Evolutionary conservation across 345 rosid genomes (phyloP).

Genomic region (Acer campestre): DNA sequence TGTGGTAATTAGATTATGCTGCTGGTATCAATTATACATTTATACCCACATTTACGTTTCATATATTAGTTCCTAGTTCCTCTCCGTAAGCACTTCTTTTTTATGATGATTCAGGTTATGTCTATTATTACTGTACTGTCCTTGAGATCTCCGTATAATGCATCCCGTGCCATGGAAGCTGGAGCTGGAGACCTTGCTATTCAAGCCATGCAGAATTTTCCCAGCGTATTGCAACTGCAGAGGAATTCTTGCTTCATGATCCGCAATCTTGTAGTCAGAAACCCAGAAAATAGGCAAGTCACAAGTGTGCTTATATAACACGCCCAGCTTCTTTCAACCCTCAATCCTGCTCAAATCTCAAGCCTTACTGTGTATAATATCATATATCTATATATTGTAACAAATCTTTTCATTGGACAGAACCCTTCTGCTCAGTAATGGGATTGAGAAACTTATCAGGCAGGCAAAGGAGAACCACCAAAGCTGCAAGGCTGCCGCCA

Average conservation of each 20-base stretch:
- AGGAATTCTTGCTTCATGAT: conserved; percentile 82
- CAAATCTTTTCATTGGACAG: conserved; percentile 39
- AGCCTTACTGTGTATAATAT: neutral
- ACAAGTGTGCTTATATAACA: neutral
- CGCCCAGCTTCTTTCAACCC: too few relatives aligned
- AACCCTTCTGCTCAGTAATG: conserved; percentile 60
- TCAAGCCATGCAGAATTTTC: conserved; percentile 87
- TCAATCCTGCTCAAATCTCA: too few relatives aligned
- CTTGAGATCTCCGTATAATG: conserved; percentile 86
- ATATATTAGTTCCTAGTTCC: neutral
- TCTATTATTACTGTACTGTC: conserved; percentile 67
- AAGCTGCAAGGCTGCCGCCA: conserved; percentile 73
- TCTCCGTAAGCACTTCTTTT: conserved; percentile 9
- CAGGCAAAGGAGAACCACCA: conserved; percentile 60
- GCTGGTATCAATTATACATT: neutral
- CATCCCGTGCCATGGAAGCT: conserved; percentile 81
- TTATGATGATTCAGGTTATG: conserved; percentile 63
- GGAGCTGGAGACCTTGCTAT: conserved; percentile 92
- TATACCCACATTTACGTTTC: neutral
- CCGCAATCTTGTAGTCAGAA: conserved; percentile 83
- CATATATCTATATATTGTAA: neutral
- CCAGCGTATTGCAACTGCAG: conserved; percentile 69
- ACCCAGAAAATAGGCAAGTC: conserved; percentile 79
- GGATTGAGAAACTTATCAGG: conserved; percentile 72
- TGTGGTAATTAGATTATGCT: neutral